Conservation (phyloP, 2,329 filamentous ascomycete species). For the Podosphaera xanthii region DNA sequence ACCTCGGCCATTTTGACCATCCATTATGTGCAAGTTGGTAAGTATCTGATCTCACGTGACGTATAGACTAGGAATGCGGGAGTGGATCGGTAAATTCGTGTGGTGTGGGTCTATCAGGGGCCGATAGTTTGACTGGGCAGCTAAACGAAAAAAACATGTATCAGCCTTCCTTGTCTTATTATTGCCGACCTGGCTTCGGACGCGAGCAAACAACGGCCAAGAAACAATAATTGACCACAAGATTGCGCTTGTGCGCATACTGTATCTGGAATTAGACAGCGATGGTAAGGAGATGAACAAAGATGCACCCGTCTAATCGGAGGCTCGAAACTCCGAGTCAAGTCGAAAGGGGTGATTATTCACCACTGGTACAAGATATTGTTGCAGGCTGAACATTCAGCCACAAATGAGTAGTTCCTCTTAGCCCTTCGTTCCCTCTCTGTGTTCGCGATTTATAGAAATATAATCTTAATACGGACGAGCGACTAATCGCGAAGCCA, state of each 20-base stretch:
- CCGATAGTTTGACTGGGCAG: conserved; percentile 6
- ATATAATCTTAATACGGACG: conserved; percentile 1
- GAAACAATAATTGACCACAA: not conserved
- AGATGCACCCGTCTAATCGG: not conserved
- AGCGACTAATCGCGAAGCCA: conserved; percentile 2
- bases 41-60: conserved; percentile 1
- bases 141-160: conserved; percentile 12
- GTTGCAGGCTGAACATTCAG: not conserved
- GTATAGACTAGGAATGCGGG: not conserved
- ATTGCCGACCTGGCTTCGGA: conserved; percentile 1
- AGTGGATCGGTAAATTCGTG: not conserved
- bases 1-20: conserved; percentile 10
- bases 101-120: conserved; percentile 1
- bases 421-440: not conserved
- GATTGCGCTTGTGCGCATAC: not conserved
- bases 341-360: not conserved
- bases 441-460: conserved; percentile 1
- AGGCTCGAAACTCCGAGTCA: not conserved
- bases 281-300: not conserved
- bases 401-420: not conserved
- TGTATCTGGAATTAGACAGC: not conserved
- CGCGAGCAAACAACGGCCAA: conserved; percentile 1
- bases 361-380: conserved; percentile 1
- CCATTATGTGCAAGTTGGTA: conserved; percentile 7
- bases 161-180: conserved; percentile 8